Percentiles rank a stretch among this genome's conserved stretches.
These are phyloP conservation scores for Hypholoma fasciculare DNA, from an alignment of 768 basidiomycete species.

Conservation along the genomic window DNA sequence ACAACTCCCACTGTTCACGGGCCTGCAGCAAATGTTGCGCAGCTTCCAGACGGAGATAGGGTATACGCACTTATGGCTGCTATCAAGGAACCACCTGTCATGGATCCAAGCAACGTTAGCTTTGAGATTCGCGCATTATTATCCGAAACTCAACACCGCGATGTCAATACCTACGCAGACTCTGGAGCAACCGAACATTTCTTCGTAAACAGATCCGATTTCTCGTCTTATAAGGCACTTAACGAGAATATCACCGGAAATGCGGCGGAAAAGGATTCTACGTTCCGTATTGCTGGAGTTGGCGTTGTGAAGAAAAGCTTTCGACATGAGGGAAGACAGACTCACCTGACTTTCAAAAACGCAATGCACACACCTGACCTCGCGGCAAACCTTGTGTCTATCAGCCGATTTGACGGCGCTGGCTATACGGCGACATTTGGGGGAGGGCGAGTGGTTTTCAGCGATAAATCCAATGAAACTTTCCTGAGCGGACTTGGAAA, in stretches of 20 bases:
- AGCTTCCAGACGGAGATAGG: neutral
- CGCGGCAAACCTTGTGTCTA: constrained; percentile 25
- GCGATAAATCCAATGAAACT: neutral
- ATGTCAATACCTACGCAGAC: constrained; percentile 8
- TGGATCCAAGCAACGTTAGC: neutral
- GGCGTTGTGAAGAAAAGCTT: constrained; percentile 17
- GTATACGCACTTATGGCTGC: neutral
- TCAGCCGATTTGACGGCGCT: constrained; percentile 14
- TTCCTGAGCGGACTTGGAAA: neutral
- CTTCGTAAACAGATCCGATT: constrained; percentile 18
- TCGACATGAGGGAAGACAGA: constrained; percentile 1
- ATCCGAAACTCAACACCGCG: neutral
- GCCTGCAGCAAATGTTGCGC: neutral
- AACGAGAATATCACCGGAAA: neutral
- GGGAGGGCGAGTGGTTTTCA: constrained; percentile 1
- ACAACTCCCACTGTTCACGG: neutral
- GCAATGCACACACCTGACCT: constrained; percentile 26
- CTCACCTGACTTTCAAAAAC: constrained; percentile 17
- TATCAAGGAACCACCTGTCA: neutral
- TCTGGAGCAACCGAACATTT: constrained; percentile 26
- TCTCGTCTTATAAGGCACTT: constrained; percentile 14
- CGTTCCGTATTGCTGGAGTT: constrained; percentile 22
- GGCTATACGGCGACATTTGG: constrained; percentile 13
- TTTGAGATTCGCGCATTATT: neutral
- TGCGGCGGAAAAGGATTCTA: constrained; percentile 6